phyloP scores from a whole-genome alignment of 768 basidiomycete species.

The Kwoniella heveanensis region DNA sequence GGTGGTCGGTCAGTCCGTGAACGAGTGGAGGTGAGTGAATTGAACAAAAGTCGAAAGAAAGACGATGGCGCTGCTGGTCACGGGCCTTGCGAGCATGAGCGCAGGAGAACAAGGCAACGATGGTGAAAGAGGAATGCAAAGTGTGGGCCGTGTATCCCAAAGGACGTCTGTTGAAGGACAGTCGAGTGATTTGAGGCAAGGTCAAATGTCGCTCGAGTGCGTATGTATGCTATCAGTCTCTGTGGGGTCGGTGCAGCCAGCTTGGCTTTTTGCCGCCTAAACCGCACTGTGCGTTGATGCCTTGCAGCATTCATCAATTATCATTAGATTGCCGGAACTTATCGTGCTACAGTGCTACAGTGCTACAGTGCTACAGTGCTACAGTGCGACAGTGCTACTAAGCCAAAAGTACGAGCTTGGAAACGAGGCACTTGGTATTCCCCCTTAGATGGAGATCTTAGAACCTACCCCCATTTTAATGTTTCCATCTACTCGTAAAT shows the following conservation, averaged over 20 bases:
- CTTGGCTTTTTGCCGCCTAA: background rate
- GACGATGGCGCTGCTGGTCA: too few species aligned
- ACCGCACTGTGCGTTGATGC: background rate
- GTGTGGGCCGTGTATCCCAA: background rate
- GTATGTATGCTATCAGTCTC: too few species aligned
- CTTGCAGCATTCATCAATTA: too few species aligned
- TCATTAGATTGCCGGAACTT: too few species aligned
- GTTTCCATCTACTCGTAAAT: background rate
- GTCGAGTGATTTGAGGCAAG: background rate
- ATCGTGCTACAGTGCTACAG: too few species aligned
- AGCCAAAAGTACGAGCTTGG: background rate
- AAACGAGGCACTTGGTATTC: background rate
- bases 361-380: too few species aligned
- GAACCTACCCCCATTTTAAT: background rate
- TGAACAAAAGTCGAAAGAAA: background rate
- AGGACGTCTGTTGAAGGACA: background rate
- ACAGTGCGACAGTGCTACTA: too few species aligned
- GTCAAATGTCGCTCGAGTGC: too few species aligned
- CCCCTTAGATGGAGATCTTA: background rate
- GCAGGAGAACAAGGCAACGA: background rate
- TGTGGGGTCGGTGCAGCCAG: too few species aligned
- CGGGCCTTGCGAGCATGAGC: too few species aligned
- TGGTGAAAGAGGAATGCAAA: background rate
- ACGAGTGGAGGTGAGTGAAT: background rate
- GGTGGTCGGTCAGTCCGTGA: background rate